Evolutionary conservation across 2,329 filamentous ascomycete genomes (phyloP).

Genomic region (Epichloe scottii): DNA sequence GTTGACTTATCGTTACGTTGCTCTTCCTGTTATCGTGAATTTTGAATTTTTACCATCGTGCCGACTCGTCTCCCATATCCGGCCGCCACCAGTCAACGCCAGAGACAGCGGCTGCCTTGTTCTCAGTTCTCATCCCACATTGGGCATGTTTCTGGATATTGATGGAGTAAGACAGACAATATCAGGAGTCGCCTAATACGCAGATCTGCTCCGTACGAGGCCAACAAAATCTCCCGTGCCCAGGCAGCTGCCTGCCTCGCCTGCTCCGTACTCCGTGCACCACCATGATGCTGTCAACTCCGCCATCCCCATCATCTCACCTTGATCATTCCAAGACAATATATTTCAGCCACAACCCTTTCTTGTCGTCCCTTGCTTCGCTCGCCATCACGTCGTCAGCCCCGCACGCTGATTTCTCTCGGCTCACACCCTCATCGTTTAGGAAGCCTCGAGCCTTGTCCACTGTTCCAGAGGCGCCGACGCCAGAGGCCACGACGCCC

Average conservation of each 20-base stretch:
- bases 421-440: neutral
- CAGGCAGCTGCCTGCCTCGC: neutral
- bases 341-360: slow-evolving; percentile 1
- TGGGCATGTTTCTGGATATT: no score
- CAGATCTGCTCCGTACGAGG: neutral
- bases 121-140: no score
- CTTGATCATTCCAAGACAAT: neutral
- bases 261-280: neutral
- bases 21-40: no score
- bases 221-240: neutral
- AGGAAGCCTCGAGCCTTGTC: neutral
- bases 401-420: neutral
- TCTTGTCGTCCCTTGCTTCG: slow-evolving; percentile 1
- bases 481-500: neutral
- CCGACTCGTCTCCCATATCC: no score
- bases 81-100: no score
- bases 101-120: no score
- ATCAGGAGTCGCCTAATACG: no score
- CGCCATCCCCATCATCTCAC: neutral
- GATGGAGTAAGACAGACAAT: no score
- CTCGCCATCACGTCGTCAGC: neutral
- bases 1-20: no score
- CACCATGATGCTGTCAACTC: slow-evolving; percentile 1
- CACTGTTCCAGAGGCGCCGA: slow-evolving; percentile 1
- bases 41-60: no score